Base-by-base conservation (phyloP, 768 basidiomycete species). In the Astraeus odoratus region DNA sequence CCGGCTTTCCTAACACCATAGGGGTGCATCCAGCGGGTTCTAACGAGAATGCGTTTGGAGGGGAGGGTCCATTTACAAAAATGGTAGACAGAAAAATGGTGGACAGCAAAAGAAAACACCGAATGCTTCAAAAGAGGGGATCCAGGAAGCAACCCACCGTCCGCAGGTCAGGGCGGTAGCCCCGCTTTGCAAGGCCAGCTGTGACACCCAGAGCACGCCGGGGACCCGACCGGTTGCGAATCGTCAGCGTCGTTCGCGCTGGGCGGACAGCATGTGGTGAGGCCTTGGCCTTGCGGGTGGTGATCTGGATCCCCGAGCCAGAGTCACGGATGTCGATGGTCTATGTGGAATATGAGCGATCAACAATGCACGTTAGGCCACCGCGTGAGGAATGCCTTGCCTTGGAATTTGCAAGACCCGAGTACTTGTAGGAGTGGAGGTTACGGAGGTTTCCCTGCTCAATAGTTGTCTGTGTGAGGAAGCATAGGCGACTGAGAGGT, bases 401-500 rank as follows among this genome's bases (percentile, higher is more conserved):
- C 81, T 86, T 92, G 58, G 72, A 51, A 75, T 94, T 93, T 59
- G 85, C 80, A 48, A 94, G 72, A 47, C 91, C 90, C 48, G 91
- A 95, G 75, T 77, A 92, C 64, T 94, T 95, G 76, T 77, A 75
- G n/a, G 91, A 93, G 74, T 93, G 86, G 54, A 90, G 57, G 72
- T 87, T 92, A 48, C 76, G 73, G 65, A 92, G 80, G 72, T 91
- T 91, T 55, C 87, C 91, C 89, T 90, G 48, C 46, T 30, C 16
- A 38, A 34, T 1, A 39, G 35, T 1, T 24, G 49, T 44, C 29
- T 16, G 54, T 48, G 8, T 42, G 22, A 27, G n/a, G 16, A 12
- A 20, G 7, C 6, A 6, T 29, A 10, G 9, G 41, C 9, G 6
- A 29, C 47, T 42, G 7, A 26, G 37, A 18, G 26, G 18, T 8